These are phyloP conservation scores for Chaetomium strumarium DNA, from an alignment of 2,329 filamentous ascomycete genomes.

Conservation along the genomic window DNA sequence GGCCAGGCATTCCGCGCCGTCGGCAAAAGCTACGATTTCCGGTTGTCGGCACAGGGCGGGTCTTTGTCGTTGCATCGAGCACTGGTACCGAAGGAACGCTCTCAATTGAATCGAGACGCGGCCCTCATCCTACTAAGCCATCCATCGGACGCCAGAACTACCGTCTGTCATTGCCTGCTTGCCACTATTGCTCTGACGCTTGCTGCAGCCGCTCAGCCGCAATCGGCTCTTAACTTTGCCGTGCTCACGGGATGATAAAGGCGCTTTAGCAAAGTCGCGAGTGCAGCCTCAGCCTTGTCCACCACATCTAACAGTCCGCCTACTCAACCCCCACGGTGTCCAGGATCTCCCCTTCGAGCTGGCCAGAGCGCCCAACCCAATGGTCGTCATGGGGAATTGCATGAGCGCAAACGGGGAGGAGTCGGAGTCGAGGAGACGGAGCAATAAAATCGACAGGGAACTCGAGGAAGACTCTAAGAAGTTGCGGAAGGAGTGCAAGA, in stretches of 20 bases:
- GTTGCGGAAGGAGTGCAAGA: constrained; percentile 97
- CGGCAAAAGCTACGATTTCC: constrained; percentile 2
- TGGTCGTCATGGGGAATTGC: constrained; percentile 76
- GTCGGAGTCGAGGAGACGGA: constrained; percentile 90
- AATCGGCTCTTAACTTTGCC: no score
- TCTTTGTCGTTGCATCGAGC: constrained; percentile 2
- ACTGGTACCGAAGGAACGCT: background rate
- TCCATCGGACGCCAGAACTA: background rate
- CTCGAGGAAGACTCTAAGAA: constrained; percentile 92
- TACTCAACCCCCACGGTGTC: background rate
- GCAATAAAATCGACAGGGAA: constrained; percentile 88
- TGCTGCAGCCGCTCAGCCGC: background rate
- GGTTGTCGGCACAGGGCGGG: constrained; percentile 2
- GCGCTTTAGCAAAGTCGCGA: no score
- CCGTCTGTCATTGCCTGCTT: background rate
- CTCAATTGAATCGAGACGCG: constrained; percentile 5
- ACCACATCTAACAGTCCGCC: no score
- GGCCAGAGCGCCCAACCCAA: constrained; percentile 11
- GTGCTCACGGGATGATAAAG: no score
- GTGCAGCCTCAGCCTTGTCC: no score
- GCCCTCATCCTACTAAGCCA: constrained; percentile 1
- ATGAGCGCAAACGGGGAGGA: constrained; percentile 85
- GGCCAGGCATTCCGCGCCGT: background rate
- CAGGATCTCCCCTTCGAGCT: background rate
- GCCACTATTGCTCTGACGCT: background rate